Percentiles rank a stretch among this genome's conserved stretches.
Conservation (phyloP, 768 basidiomycete species). For the Lactarius psammicola region DNA sequence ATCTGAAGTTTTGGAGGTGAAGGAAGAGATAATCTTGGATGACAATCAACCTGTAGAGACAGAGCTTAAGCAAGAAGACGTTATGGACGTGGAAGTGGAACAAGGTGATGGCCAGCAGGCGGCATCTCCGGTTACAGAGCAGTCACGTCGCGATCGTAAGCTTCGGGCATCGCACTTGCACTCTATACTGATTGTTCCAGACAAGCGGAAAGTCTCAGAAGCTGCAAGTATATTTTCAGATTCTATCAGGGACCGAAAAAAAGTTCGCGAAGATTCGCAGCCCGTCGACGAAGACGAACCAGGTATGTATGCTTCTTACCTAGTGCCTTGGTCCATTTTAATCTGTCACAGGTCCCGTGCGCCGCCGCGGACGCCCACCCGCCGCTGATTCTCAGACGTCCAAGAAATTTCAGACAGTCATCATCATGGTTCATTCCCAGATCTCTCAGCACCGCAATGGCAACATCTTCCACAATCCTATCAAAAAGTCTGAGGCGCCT, state of each 20-base stretch:
- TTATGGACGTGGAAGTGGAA: conserved; percentile 15
- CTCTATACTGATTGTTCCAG: conserved; percentile 37
- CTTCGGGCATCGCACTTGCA: conserved; percentile 1
- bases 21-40: background rate
- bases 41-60: conserved; percentile 3
- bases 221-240: conserved; percentile 44
- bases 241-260: conserved; percentile 53
- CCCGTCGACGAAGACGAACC: conserved; percentile 64
- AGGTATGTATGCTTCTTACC: conserved; percentile 24
- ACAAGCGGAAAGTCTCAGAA: conserved; percentile 65
- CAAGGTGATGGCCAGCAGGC: conserved; percentile 4
- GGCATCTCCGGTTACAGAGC: conserved; percentile 16
- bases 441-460: conserved; percentile 86
- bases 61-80: background rate
- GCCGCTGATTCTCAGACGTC: conserved; percentile 39
- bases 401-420: conserved; percentile 78
- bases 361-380: conserved; percentile 31
- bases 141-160: conserved; percentile 26
- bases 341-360: conserved; percentile 23
- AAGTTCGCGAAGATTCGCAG: conserved; percentile 65
- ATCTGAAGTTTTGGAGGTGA: background rate
- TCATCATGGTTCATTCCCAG: conserved; percentile 74
- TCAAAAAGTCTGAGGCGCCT: conserved; percentile 83
- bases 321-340: background rate
- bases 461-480: conserved; percentile 88